Evolutionary conservation across 306 rosid genomes (phyloP), one percentile per base, ranked within the genome.

Genomic region (Trifolium pratense): DNA sequence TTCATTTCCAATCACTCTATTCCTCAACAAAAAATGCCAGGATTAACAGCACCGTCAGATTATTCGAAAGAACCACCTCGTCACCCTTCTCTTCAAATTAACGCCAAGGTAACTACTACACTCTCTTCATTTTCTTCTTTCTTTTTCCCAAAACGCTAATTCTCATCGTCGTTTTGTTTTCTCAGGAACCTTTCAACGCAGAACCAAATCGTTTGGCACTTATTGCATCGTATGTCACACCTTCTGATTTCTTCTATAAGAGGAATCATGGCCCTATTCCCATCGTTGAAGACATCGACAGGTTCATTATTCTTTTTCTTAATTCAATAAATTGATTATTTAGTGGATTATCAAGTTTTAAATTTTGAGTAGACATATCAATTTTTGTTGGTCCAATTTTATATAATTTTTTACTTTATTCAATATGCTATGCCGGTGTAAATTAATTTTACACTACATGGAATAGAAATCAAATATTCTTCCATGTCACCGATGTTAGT

Each of bases 261-360:
- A 84, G 98, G 71, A 93, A 89, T 62, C 98, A 93, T 73, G 98
- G 97, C 16, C 97, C 97, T 2, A 89, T 91, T 16, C 97, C 97
- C 2, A 12, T 88, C 4, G 86, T 91, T 58, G 81, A 93, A 56
- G 92, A 91, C 67, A 73, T 93, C 2, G 66, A 89, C 59, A 93
- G 92, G 98, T 93, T 21, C 51, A 9, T 14, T 6, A 9, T 14
- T 21, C 10, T 3, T 21, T 56, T 11, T 11, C 2, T 16, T n/a
- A 1, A 42, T 16, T n/a, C 3, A 40, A 39, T 39, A n/a, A n/a
- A n/a, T n/a, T n/a, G n/a, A n/a, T n/a, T n/a, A n/a, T n/a, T n/a
- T n/a, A n/a, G n/a, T n/a, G n/a, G n/a, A n/a, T n/a, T n/a, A n/a
- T n/a, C n/a, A n/a, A n/a, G n/a, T n/a, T n/a, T n/a, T n/a, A n/a